These are phyloP conservation scores for Lignosus rhinocerotis DNA, from an alignment of 1,284 basidiomycete species.

Conservation along the genomic window DNA sequence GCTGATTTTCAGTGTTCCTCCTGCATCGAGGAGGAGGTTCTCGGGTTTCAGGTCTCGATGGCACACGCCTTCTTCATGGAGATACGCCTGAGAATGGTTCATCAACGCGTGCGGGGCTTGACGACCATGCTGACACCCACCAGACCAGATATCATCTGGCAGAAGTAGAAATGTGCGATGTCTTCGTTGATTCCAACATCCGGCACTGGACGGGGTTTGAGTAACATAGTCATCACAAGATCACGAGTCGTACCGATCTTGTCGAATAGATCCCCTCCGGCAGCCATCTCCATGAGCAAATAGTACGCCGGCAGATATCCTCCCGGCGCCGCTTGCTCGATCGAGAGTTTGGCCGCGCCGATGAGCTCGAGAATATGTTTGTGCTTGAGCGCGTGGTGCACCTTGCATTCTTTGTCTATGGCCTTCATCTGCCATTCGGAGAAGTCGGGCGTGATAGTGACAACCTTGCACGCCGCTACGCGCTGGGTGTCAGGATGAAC, in stretches of 20 bases:
- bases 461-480: conserved; percentile 86
- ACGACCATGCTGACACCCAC: conserved; percentile 35
- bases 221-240: neutral
- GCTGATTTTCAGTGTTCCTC: conserved; percentile 85
- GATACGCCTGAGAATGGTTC: conserved; percentile 58
- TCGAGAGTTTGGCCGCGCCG: conserved; percentile 61
- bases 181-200: conserved; percentile 89
- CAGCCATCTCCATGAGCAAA: conserved; percentile 90
- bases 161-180: conserved; percentile 90
- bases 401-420: conserved; percentile 92
- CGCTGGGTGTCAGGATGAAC: conserved; percentile 64
- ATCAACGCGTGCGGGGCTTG: neutral
- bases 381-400: conserved; percentile 86
- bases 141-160: conserved; percentile 83
- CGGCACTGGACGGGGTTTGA: conserved; percentile 54
- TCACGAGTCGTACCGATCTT: conserved; percentile 75
- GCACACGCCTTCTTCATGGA: conserved; percentile 89
- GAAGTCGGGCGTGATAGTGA: conserved; percentile 61
- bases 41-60: conserved; percentile 98
- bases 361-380: conserved; percentile 85
- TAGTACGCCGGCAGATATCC: conserved; percentile 71
- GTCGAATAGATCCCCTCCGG: conserved; percentile 95
- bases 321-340: conserved; percentile 42
- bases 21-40: conserved; percentile 83
- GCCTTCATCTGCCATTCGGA: conserved; percentile 70